Evolutionary conservation across 2,329 filamentous ascomycete species (phyloP).

Genomic region (Arthrinium puccinioides): DNA sequence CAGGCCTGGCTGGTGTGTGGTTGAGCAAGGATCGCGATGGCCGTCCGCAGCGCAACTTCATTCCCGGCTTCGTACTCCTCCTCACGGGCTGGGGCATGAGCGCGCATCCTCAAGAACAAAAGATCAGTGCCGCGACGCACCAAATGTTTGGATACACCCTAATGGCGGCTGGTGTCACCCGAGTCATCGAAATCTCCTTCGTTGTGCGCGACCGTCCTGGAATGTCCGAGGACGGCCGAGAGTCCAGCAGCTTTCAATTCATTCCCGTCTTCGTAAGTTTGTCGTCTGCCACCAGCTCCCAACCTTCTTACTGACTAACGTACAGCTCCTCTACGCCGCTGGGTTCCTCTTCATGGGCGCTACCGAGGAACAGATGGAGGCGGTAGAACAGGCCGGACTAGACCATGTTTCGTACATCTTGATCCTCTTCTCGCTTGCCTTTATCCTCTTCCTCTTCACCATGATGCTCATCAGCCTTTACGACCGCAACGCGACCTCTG

Average conservation of each 20-base stretch:
- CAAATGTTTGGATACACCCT: conserved; percentile 88
- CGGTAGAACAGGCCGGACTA: conserved; percentile 66
- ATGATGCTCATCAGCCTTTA: conserved; percentile 83
- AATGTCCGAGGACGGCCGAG: conserved; percentile 57
- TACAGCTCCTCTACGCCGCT: conserved; percentile 77
- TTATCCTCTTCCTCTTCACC: conserved; percentile 83
- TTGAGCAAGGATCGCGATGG: conserved; percentile 78
- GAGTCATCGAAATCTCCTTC: conserved; percentile 89
- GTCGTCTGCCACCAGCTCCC: neutral
- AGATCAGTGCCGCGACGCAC: conserved; percentile 83
- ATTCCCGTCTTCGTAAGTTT: conserved; percentile 61
- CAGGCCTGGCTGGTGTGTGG: conserved; percentile 87
- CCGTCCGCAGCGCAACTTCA: conserved; percentile 81
- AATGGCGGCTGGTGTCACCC: conserved; percentile 78
- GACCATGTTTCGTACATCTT: conserved; percentile 90
- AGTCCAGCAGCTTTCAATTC: conserved; percentile 65
- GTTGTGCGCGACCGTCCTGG: conserved; percentile 67
- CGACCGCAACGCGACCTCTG: conserved; percentile 48
- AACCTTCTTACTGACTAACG: conserved; percentile 12
- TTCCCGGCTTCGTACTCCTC: conserved; percentile 84
- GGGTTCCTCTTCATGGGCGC: conserved; percentile 98
- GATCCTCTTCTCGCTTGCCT: conserved; percentile 84
- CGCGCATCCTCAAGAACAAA: conserved; percentile 75
- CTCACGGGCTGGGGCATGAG: conserved; percentile 96
- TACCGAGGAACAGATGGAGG: conserved; percentile 88